Evolutionary conservation across 345 rosid genomes (phyloP).

Genomic region (Capsella bursapastoris): DNA sequence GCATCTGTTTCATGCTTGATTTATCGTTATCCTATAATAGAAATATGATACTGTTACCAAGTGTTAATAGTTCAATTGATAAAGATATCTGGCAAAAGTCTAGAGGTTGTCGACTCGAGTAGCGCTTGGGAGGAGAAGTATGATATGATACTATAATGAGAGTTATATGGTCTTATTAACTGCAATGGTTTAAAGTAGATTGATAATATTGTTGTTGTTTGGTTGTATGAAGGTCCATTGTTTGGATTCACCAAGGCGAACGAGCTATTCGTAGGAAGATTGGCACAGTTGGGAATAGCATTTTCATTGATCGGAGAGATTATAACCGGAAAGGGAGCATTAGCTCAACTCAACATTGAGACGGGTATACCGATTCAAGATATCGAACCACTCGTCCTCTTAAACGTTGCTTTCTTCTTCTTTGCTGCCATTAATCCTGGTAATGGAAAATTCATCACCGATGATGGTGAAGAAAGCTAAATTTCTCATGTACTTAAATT

Average conservation of each 20-base stretch:
- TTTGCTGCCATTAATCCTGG: constrained; percentile 93
- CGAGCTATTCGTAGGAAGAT: constrained; percentile 89
- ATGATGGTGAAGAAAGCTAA: constrained; percentile 59
- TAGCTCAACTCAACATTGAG: constrained; percentile 95
- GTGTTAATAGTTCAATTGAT: too few species aligned
- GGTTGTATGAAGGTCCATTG: constrained; percentile 68
- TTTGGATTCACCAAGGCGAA: constrained; percentile 95
- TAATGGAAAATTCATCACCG: constrained; percentile 86
- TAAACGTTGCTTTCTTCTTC: constrained; percentile 92
- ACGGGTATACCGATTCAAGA: constrained; percentile 89
- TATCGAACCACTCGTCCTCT: constrained; percentile 89
- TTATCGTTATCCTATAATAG: background rate
- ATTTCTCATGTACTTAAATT: background rate
- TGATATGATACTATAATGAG: background rate
- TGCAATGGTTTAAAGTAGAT: constrained; percentile 48
- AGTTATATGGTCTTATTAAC: background rate
- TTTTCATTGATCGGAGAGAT: constrained; percentile 95
- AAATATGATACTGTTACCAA: background rate
- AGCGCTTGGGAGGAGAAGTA: too few species aligned
- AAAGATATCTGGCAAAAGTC: too few species aligned
- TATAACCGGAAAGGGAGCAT: constrained; percentile 92
- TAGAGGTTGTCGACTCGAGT: too few species aligned
- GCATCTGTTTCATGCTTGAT: background rate
- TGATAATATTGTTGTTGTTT: constrained; percentile 53
- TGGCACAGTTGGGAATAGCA: constrained; percentile 95